Percentiles rank a stretch among this genome's conserved stretches.
Conservation (phyloP, 148 eudicot genomes). For the Rhododendron ovatum region DNA sequence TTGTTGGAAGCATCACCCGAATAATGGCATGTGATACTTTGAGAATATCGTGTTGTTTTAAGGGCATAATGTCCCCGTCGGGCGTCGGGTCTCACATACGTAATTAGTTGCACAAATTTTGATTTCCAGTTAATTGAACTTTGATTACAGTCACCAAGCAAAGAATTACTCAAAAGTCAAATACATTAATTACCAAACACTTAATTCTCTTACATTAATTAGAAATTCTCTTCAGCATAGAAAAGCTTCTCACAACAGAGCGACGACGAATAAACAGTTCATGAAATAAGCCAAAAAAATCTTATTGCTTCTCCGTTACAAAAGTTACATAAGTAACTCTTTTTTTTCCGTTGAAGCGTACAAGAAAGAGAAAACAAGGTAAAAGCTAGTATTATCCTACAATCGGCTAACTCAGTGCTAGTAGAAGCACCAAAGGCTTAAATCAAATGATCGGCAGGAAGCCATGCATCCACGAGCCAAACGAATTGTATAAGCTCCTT, state of each 20-base stretch:
- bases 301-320: neutral
- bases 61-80: neutral
- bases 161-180: neutral
- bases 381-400: neutral
- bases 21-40: neutral
- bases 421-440: neutral
- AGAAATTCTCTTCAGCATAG: neutral
- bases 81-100: neutral
- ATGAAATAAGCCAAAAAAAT: neutral
- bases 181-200: neutral
- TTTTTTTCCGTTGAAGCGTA: neutral
- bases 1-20: neutral
- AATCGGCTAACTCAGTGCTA: neutral
- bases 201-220: no score
- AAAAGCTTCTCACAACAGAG: neutral
- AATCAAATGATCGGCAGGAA: neutral
- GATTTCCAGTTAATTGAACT: neutral
- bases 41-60: no score
- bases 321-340: neutral
- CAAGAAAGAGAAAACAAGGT: neutral
- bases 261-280: neutral
- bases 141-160: neutral
- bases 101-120: neutral
- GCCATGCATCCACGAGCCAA: neutral
- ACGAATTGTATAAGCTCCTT: neutral